Base-by-base conservation (phyloP, 2,329 filamentous ascomycete species). In the Aspergillus novoparasiticus region DNA sequence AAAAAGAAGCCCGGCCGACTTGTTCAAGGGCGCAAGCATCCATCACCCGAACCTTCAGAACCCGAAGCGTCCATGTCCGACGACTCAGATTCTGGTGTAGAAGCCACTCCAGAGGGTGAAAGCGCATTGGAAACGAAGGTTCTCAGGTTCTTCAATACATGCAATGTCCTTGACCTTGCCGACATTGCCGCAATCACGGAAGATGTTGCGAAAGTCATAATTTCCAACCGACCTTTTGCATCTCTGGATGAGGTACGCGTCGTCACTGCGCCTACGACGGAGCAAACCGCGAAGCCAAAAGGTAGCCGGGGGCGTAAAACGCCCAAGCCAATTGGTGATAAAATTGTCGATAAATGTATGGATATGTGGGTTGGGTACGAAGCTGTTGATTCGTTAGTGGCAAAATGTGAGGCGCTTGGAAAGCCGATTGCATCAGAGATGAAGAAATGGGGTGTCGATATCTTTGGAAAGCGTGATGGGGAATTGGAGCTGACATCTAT, bases 61-160 rank as follows among this genome's bases (percentile, higher is more conserved):
- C 75, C 75, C 3, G 75, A 79, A 51, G 73, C 72, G n/a, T 68
- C 75, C 57, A 80, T 84, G 21, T 82, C 82, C 1, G 82, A 83
- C 16, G 80, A 82, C 51, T 81, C 78, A 6, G 80, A 79, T 53
- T 77, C 76, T 11, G 78, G 75, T 30, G 70, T 74, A 30, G 79
- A 77, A 26, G 74, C 75, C 23, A 65, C 72, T 5, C 79, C 80
- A 50, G 79, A 81, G 30, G 78, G 81, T 57, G 76, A 78, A 19
- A 74, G 78, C 34, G 55, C 62, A 21, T 74, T 87, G 46, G 83
- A 87, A 34, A 72, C 72, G 5, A 84, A 84, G 60, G 86, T 97
- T 8, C 81, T 98, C 32, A 85, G 88, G 9, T 96, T 93, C 72
- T 89, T 99, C 77, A 98, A 98, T 73, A 87, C 84, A 0, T 95